These are phyloP conservation scores for Afroboletus lepidellus DNA, from an alignment of 1,284 basidiomycete species.

Conservation along the genomic window DNA sequence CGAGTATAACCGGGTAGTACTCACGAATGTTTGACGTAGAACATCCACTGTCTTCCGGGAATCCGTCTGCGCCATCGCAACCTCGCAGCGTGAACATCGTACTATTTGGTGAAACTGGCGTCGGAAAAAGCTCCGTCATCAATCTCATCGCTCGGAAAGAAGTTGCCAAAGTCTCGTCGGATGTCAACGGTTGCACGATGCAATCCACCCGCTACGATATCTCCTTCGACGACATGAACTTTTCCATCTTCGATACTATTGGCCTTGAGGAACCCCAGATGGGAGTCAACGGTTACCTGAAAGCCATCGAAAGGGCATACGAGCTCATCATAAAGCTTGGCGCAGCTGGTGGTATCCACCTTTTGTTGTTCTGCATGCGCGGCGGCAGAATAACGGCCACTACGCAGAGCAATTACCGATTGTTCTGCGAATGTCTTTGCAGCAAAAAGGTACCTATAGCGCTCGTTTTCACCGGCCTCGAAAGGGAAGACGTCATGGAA, in stretches of 20 bases:
- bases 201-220: slow-evolving; percentile 26
- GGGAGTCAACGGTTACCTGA: slow-evolving; percentile 27
- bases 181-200: slow-evolving; percentile 32
- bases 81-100: slow-evolving; percentile 23
- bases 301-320: slow-evolving; percentile 37
- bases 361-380: slow-evolving; percentile 42
- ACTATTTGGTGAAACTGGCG: slow-evolving; percentile 35
- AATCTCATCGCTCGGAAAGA: slow-evolving; percentile 32
- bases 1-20: background rate
- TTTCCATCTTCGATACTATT: slow-evolving; percentile 39
- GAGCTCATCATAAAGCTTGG: slow-evolving; percentile 34
- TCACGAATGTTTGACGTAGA: slow-evolving; percentile 12
- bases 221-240: slow-evolving; percentile 19
- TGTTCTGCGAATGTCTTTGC: slow-evolving; percentile 39
- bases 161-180: slow-evolving; percentile 31
- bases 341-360: slow-evolving; percentile 34
- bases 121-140: slow-evolving; percentile 36
- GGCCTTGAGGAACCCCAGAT: slow-evolving; percentile 41
- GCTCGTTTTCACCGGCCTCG: slow-evolving; percentile 40
- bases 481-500: slow-evolving; percentile 39
- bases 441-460: slow-evolving; percentile 36
- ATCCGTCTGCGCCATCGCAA: background rate
- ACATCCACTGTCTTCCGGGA: background rate
- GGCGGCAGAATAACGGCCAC: slow-evolving; percentile 36
- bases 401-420: slow-evolving; percentile 36